Percentiles rank a stretch among this genome's conserved stretches.
phyloP scores from a whole-genome alignment of 768 basidiomycete species.

The Amanita rubescens region DNA sequence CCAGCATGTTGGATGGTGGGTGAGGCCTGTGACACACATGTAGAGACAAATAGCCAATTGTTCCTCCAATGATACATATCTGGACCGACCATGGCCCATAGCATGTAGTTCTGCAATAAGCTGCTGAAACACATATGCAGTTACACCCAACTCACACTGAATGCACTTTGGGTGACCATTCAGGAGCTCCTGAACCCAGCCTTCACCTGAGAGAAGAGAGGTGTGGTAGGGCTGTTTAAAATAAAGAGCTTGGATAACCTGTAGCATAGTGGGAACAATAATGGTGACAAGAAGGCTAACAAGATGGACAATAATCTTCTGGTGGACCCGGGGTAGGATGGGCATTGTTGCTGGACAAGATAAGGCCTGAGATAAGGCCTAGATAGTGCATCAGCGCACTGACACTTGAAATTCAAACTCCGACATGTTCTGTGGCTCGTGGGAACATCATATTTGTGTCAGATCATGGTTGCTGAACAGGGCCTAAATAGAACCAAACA shows the following conservation, averaged over 20 bases:
- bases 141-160: constrained; percentile 15
- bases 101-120: constrained; percentile 17
- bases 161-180: constrained; percentile 14
- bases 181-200: constrained; percentile 17
- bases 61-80: constrained; percentile 19
- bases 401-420: not conserved
- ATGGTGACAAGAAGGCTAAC: not conserved
- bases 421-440: not conserved
- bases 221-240: not conserved
- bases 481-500: no score
- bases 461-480: no score
- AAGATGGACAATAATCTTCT: not conserved
- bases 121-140: constrained; percentile 15
- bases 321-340: not conserved
- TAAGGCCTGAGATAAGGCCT: no score
- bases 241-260: not conserved
- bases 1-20: constrained; percentile 15
- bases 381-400: no score
- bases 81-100: constrained; percentile 11
- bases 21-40: constrained; percentile 13
- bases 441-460: not conserved
- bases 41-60: constrained; percentile 24
- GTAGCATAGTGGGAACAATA: not conserved
- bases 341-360: not conserved
- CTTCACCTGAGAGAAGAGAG: not conserved